Conservation (phyloP, 139 green algal genomes). For the Micromonas pusilla region DNA sequence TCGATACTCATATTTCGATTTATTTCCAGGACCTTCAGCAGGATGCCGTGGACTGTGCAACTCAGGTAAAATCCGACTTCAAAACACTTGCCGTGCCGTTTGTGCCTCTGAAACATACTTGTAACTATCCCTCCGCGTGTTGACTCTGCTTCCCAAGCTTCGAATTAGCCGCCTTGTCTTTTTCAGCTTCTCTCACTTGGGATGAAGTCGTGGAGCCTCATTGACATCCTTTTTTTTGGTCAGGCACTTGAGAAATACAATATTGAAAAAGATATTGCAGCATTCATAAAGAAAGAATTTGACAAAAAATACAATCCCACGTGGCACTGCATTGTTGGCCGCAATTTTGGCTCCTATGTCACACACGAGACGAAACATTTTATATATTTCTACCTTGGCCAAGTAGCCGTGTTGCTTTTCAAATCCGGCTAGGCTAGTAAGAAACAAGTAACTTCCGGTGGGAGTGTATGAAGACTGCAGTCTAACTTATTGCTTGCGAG, state of each 20-base stretch:
- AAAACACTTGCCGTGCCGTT: no score
- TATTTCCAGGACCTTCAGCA: slow-evolving; percentile 73
- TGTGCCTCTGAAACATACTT: background rate
- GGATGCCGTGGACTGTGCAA: slow-evolving; percentile 80
- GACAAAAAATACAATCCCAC: slow-evolving; percentile 95
- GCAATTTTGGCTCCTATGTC: slow-evolving; percentile 96
- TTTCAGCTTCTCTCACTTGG: no score
- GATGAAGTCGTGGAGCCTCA: background rate
- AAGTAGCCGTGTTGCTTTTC: slow-evolving; percentile 81
- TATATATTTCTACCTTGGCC: slow-evolving; percentile 84
- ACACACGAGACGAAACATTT: slow-evolving; percentile 98
- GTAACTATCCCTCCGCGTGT: background rate
- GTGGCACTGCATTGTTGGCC: slow-evolving; percentile 97
- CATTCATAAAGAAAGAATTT: slow-evolving; percentile 99
- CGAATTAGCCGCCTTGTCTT: no score
- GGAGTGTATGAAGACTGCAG: no score
- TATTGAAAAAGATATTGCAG: slow-evolving; percentile 97
- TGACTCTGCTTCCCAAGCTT: no score
- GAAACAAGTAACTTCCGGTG: no score
- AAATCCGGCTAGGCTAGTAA: slow-evolving; percentile 84
- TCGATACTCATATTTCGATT: background rate
- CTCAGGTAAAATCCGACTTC: slow-evolving; percentile 51
- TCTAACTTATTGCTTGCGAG: no score
- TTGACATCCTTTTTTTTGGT: background rate
- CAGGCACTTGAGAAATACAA: slow-evolving; percentile 93